A percentile compares a stretch with the other conserved stretches of the same genome.
These are phyloP conservation scores for Peronospora belbahrii DNA, from an alignment of 352 stramenopile species.

Conservation along the genomic window DNA sequence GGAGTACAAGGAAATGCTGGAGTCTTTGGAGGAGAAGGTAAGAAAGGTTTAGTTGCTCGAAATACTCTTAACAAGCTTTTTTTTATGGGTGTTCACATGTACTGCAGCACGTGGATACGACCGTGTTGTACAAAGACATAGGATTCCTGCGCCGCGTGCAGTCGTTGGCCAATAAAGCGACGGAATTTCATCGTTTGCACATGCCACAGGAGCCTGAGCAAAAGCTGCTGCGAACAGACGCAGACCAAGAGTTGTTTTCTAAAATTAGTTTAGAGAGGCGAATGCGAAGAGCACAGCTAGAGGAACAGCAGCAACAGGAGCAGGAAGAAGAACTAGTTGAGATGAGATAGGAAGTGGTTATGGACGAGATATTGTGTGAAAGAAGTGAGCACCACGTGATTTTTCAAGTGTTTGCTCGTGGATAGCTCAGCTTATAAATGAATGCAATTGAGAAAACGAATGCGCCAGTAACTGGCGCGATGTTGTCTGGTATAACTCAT, in stretches of 20 bases:
- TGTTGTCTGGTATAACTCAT: no score
- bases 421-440: no score
- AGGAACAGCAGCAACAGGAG: neutral
- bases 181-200: constrained; percentile 22
- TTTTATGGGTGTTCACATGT: neutral
- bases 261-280: constrained; percentile 2
- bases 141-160: constrained; percentile 56
- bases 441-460: no score
- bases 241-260: constrained; percentile 5
- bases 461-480: no score
- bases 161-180: constrained; percentile 18
- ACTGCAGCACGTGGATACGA: constrained; percentile 40
- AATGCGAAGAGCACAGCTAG: constrained; percentile 3
- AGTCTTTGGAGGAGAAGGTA: constrained; percentile 44
- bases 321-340: no score
- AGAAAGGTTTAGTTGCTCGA: neutral
- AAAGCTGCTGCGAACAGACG: constrained; percentile 17
- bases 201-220: constrained; percentile 9
- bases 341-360: no score
- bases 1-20: constrained; percentile 1
- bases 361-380: no score
- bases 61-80: neutral
- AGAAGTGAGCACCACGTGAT: no score
- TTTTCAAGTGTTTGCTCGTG: no score
- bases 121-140: constrained; percentile 39